Evolutionary conservation across 345 rosid species (phyloP), one percentile per base, ranked within the genome.

Genomic region (Chamaenerion angustifolium): DNA sequence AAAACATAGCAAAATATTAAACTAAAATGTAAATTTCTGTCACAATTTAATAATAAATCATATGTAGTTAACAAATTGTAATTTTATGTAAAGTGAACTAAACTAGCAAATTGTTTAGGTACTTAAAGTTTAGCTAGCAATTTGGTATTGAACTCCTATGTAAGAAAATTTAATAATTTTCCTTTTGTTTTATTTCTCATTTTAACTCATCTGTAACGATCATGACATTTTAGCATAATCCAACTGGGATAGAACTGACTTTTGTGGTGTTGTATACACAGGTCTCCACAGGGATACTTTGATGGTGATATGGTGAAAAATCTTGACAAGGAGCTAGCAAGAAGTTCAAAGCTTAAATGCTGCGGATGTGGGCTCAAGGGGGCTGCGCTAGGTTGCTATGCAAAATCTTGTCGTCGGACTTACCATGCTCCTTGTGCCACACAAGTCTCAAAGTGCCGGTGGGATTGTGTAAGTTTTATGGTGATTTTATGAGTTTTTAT

Each of bases 261-360:
- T n/a, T 37, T 17, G 7, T 12, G 40, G 11, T 13, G 27, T 18
- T 47, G 12, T 43, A 31, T 43, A 40, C 3, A 16, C 68, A 85
- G 95, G 97, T 89, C 95, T 54, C 95, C 95, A 0, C 75, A 71
- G 69, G 89, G 72, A 15, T 89, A 77, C 68, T 85, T 55, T 64
- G 81, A 15, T 17, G 86, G 61, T 47, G 90, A 77, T 8, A 58
- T 55, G 43, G 69, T 83, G 45, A 79, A 71, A 68, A 89, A 89
- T 68, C 65, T 89, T 62, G 79, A 79, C 60, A 56, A 68, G 51
- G 95, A 89, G 72, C 58, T 85, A 45, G 77, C 72, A 44, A 85
- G 95, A 61, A 94, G 95, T 1, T 61, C 75, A 59, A 81, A 85
- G 60, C 75, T 89, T 41, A 89, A 85, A 61, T 85, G 95, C 58